Percentiles rank a stretch among this genome's conserved stretches.
Conservation (phyloP, 768 basidiomycete genomes). For the Termitomyces sp. region DNA sequence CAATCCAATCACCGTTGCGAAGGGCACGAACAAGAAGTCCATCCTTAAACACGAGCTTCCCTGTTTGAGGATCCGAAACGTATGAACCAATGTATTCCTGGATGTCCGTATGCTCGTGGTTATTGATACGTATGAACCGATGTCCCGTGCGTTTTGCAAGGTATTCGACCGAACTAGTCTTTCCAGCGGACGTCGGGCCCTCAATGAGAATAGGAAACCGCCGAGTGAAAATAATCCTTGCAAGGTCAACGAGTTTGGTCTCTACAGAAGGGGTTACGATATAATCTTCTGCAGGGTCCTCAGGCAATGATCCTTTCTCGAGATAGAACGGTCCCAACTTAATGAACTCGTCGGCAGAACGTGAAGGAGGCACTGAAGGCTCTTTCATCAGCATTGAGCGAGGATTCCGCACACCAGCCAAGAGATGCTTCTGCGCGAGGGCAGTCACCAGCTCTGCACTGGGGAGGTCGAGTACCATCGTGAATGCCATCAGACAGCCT, state of each 20-base stretch:
- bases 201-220: constrained; percentile 95
- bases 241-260: constrained; percentile 89
- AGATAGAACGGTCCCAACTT: constrained; percentile 93
- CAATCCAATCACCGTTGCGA: constrained; percentile 93
- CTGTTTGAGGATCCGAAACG: constrained; percentile 85
- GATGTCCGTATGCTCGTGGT: constrained; percentile 99
- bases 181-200: constrained; percentile 96
- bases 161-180: constrained; percentile 96
- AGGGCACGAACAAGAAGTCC: constrained; percentile 91
- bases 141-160: constrained; percentile 91
- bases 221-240: constrained; percentile 82
- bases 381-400: constrained; percentile 70
- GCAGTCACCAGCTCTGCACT: constrained; percentile 63
- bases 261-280: constrained; percentile 96
- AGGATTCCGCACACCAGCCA: constrained; percentile 75
- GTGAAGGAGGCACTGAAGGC: constrained; percentile 47
- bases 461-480: constrained; percentile 80
- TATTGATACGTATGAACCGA: constrained; percentile 96
- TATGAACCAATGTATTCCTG: constrained; percentile 98
- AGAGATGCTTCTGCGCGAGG: constrained; percentile 73
- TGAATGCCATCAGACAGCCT: constrained; percentile 96
- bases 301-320: constrained; percentile 65
- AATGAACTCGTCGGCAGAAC: constrained; percentile 52
- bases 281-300: constrained; percentile 71
- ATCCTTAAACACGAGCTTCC: constrained; percentile 94